phyloP scores from a whole-genome alignment of 2,329 filamentous ascomycete genomes.

The Alternaria ventricosa region DNA sequence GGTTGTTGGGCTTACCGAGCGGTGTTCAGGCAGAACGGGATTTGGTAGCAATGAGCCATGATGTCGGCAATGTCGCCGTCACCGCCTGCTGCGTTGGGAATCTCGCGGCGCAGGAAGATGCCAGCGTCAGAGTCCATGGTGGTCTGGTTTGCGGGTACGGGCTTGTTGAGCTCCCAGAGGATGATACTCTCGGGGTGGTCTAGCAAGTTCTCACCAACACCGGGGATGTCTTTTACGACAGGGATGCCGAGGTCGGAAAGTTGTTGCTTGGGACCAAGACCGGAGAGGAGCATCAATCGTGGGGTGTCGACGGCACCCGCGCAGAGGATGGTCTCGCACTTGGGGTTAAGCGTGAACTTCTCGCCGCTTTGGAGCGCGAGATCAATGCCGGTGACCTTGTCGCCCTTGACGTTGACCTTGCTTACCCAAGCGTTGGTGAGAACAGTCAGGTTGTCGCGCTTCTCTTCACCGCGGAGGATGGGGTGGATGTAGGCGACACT shows the following conservation, averaged over 20 bases:
- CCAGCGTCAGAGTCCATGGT: conserved; percentile 92
- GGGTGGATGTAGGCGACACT: conserved; percentile 94
- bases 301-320: conserved; percentile 85
- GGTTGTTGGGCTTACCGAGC: conserved; percentile 55
- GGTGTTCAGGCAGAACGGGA: conserved; percentile 89
- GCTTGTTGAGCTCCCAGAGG: conserved; percentile 80
- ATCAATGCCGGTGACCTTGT: conserved; percentile 75
- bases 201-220: conserved; percentile 69
- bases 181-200: conserved; percentile 72
- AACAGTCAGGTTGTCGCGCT: conserved; percentile 81
- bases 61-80: conserved; percentile 82
- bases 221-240: conserved; percentile 66
- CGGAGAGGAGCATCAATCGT: conserved; percentile 64
- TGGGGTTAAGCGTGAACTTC: conserved; percentile 64
- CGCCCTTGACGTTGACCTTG: conserved; percentile 74
- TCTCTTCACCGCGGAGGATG: conserved; percentile 82
- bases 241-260: conserved; percentile 56
- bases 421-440: conserved; percentile 89
- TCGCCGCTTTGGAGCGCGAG: conserved; percentile 68
- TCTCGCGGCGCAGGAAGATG: conserved; percentile 83
- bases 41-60: conserved; percentile 98
- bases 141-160: conserved; percentile 78
- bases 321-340: conserved; percentile 78
- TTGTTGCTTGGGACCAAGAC: conserved; percentile 57
- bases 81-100: conserved; percentile 68